Evolutionary conservation across 139 green algal genomes (phyloP), one percentile per base, ranked within the genome.

Genomic region (Zygnema circumcarinatum): DNA sequence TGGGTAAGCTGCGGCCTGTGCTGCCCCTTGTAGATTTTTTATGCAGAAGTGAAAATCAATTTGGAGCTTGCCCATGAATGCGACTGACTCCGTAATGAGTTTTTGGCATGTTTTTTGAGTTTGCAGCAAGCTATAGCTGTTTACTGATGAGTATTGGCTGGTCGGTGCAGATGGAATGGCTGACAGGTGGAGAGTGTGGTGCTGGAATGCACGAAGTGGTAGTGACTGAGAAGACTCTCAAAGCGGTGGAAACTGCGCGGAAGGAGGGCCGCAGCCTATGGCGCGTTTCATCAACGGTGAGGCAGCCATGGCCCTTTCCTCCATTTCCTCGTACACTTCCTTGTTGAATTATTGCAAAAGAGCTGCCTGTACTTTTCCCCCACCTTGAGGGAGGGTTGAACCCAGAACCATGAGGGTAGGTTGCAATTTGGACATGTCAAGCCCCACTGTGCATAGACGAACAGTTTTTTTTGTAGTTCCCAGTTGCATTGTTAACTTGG

Each of bases 171-270:
- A 39, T 89, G 80, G 82, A 90, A 74, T 82, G 81, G 74, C 72
- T 91, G 25, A 99, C 96, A 0, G 96, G 93, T 0, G 96, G 96
- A 0, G 83, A 92, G 32, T 90, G 98, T 1, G 53, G 81, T 42
- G 96, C 95, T 0, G 96, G 96, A 22, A 95, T 95, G 89, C 96
- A 98, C 81, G 96, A 98, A 91, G 96, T 98, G 75, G 84, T 98
- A 33, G 94, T 94, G 52, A 94, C 90, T 0, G 81, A 94, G 2
- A 92, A 87, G 16, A 98, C 95, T 29, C 54, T 92, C 73, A 81
- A 83, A 7, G 96, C 95, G 0, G 79, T 94, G 29, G 84, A 91
- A 2, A 53, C n/a, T 1, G 95, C 95, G 1, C 35, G 79, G 20
- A 72, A 74, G 1, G 90, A 91, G 2, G 94, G 96, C 0, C 86